Base-by-base conservation (phyloP, 1,284 basidiomycete species). In the Ceratobasidium sp. region DNA sequence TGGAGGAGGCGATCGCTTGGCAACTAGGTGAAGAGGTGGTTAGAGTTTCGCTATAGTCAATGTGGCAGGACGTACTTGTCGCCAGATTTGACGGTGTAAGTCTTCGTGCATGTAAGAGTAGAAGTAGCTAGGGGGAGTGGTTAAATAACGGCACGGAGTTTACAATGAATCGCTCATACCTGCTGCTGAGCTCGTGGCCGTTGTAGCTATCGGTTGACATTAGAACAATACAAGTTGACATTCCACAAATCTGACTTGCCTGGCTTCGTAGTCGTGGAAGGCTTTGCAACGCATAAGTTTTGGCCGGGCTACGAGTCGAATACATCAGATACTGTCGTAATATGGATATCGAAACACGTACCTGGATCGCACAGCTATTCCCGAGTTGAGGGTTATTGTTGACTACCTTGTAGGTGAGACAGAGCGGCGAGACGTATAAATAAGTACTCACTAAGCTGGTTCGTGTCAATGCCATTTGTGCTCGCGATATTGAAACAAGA, bases 341-440 rank as follows among this genome's bases (percentile, higher is more conserved):
- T 40, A 40, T 6, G 6, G 37, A 40, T 40, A 2, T 40, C 9
- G 37, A 1, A 9, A 40, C 37, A 9, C 37, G 1, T 40, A 40
- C 37, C 37, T 40, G 25, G n/a, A 56, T 56, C n/a, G n/a, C 52
- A 7, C 52, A 56, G 9, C n/a, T 56, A 22, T 17, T 56, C 6
- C 52, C 52, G n/a, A 56, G 52, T 56, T 56, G 52, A 19, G 52
- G 52, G n/a, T 56, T 56, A 25, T 56, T 56, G 52, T 56, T 56
- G 52, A 56, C 52, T 56, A 56, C 6, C n/a, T 5, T 8, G n/a
- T 25, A 11, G n/a, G 52, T 56, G 9, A 56, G 52, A 56, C 3
- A 17, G n/a, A n/a, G 15, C 15, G 5, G 13, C 17, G 5, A 51
- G 49, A 57, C 22, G 1, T 15, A 29, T 57, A 57, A 29, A 51